Conservation (phyloP, 768 basidiomycete species). For the Lenzites betulinus region DNA sequence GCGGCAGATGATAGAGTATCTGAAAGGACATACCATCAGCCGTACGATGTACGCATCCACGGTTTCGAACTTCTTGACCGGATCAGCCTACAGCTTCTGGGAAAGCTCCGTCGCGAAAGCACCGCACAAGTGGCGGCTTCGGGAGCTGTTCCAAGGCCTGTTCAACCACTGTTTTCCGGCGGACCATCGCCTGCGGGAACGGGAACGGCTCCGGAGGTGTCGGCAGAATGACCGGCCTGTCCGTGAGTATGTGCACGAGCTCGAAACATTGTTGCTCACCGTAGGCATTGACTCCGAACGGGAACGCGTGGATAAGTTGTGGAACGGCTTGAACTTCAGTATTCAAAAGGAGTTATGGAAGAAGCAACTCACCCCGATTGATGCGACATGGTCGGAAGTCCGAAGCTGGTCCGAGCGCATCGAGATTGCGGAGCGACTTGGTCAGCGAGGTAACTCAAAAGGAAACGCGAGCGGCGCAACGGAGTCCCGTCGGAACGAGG, state of each 20-base stretch:
- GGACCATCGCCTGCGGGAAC: not conserved
- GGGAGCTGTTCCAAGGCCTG: not conserved
- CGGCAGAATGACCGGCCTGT: not conserved
- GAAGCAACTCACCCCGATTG: not conserved
- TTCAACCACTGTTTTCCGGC: constrained; percentile 13
- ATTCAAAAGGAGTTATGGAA: not conserved
- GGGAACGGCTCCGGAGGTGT: not conserved
- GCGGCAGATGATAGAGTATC: not conserved
- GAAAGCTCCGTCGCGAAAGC: too few species aligned
- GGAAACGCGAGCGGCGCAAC: not conserved
- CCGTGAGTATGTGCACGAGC: not conserved
- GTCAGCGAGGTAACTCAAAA: not conserved
- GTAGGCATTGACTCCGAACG: not conserved
- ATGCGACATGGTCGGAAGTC: not conserved
- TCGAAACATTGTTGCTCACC: not conserved
- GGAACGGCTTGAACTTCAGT: not conserved
- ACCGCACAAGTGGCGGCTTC: not conserved
- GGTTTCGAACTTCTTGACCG: too few species aligned
- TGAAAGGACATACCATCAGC: not conserved
- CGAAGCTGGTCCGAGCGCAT: not conserved
- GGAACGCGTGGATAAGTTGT: not conserved
- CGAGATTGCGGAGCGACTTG: not conserved
- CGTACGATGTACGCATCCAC: not conserved
- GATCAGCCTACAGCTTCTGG: too few species aligned
- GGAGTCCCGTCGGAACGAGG: too few species aligned